These are phyloP conservation scores for Truncatella angustata DNA, from an alignment of 2,329 filamentous ascomycete genomes.

Conservation along the genomic window DNA sequence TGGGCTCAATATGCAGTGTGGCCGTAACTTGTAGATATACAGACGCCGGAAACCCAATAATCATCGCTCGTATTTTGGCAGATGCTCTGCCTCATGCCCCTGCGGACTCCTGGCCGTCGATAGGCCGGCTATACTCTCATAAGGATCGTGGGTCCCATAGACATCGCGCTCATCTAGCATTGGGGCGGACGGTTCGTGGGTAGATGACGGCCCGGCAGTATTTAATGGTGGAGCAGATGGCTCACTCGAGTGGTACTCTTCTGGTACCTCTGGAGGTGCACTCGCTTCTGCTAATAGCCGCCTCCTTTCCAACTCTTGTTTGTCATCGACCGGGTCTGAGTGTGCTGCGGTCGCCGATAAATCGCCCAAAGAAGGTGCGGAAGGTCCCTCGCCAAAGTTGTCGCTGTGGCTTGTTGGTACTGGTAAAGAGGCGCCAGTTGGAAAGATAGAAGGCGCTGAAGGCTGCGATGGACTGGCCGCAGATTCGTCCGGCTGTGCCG, in stretches of 20 bases:
- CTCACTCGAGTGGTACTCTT: conserved; percentile 42
- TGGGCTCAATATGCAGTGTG: not conserved
- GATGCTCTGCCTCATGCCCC: conserved; percentile 22
- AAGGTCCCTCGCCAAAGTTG: conserved; percentile 31
- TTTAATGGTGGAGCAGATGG: conserved; percentile 18
- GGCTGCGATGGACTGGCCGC: conserved; percentile 41
- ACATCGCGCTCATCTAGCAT: conserved; percentile 22
- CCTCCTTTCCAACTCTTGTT: conserved; percentile 63
- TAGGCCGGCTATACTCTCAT: conserved; percentile 51
- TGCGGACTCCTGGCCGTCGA: conserved; percentile 27
- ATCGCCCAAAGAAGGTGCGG: conserved; percentile 46
- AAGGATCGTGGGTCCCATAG: conserved; percentile 24
- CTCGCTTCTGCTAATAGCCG: conserved; percentile 52
- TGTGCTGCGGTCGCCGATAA: conserved; percentile 26
- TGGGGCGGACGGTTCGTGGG: conserved; percentile 28
- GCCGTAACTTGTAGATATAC: conserved; percentile 2
- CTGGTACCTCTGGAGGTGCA: conserved; percentile 41
- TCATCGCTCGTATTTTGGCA: conserved; percentile 35
- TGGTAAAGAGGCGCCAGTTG: not conserved
- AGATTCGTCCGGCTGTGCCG: conserved; percentile 33
- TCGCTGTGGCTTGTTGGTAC: not conserved
- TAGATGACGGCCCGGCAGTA: conserved; percentile 19
- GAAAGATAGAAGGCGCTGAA: conserved; percentile 14
- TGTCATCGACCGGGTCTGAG: conserved; percentile 58
- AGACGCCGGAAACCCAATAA: not conserved